Evolutionary conservation across 2,329 filamentous ascomycete species (phyloP).

Genomic region (Byssochlamys sp.): DNA sequence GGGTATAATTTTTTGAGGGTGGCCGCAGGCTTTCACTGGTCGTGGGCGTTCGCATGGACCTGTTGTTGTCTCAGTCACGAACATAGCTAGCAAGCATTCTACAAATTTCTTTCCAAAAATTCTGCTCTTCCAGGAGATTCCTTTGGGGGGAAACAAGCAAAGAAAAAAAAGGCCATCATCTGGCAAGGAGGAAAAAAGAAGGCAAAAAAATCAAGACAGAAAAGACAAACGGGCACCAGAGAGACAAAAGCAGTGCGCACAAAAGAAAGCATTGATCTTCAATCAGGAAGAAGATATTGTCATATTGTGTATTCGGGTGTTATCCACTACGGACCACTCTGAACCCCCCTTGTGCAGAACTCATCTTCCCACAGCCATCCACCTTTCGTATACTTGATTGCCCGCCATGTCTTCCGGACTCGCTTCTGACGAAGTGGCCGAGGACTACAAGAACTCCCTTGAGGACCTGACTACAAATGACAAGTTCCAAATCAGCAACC

Average conservation of each 20-base stretch:
- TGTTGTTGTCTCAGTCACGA: conserved; percentile 32
- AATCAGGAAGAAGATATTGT: neutral
- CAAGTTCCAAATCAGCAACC: conserved; percentile 89
- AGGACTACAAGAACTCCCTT: conserved; percentile 87
- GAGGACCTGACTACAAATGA: conserved; percentile 86
- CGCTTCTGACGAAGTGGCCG: conserved; percentile 73
- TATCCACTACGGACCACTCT: conserved; percentile 1
- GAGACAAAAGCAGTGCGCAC: conserved; percentile 4
- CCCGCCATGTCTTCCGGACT: conserved; percentile 54
- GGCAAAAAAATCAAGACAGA: conserved; percentile 10
- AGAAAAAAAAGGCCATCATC: conserved; percentile 1
- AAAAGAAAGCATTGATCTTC: conserved; percentile 3
- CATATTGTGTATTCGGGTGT: neutral
- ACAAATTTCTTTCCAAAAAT: conserved; percentile 31
- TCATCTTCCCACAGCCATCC: neutral
- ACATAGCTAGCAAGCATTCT: conserved; percentile 40
- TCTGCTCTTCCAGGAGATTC: conserved; percentile 21
- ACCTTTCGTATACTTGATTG: conserved; percentile 9
- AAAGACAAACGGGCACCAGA: conserved; percentile 7
- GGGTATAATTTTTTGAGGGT: conserved; percentile 16
- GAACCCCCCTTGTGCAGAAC: neutral
- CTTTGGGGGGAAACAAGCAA: conserved; percentile 13
- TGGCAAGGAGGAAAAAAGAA: conserved; percentile 9
- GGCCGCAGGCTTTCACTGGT: conserved; percentile 18
- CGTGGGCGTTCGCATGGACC: conserved; percentile 22